phyloP scores from a whole-genome alignment of 768 basidiomycete genomes.

The Suillus ampliporus region DNA sequence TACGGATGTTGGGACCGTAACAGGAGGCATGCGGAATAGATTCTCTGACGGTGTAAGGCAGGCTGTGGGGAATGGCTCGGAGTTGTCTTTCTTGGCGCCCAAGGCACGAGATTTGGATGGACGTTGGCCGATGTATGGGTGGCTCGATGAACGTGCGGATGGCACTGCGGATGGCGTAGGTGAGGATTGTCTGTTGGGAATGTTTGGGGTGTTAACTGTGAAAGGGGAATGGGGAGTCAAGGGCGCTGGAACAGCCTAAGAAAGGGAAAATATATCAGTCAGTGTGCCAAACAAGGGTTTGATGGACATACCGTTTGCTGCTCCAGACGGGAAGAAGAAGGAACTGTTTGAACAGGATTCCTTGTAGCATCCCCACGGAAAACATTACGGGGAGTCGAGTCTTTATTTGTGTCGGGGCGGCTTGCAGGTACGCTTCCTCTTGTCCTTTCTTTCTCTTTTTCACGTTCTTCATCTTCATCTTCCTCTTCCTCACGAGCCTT shows the following conservation, averaged over 20 bases:
- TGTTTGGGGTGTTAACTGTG: conserved; percentile 23
- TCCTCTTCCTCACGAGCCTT: conserved; percentile 79
- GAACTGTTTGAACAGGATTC: conserved; percentile 20
- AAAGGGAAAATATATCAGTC: conserved; percentile 13
- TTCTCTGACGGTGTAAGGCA: conserved; percentile 38
- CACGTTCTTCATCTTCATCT: conserved; percentile 78
- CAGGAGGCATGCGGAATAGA: conserved; percentile 29
- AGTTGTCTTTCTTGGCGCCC: conserved; percentile 33
- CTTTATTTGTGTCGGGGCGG: conserved; percentile 26
- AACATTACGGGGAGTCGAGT: conserved; percentile 17
- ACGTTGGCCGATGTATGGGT: conserved; percentile 24
- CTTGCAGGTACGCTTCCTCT: conserved; percentile 29
- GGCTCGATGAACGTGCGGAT: conserved; percentile 23
- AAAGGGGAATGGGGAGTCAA: conserved; percentile 41
- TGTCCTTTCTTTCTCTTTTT: conserved; percentile 54
- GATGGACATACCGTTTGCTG: conserved; percentile 37
- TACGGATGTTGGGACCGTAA: conserved; percentile 34
- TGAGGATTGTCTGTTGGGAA: conserved; percentile 25
- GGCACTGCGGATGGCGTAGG: conserved; percentile 29
- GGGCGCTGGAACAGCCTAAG: conserved; percentile 26
- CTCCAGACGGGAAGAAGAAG: conserved; percentile 23
- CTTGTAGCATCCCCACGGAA: conserved; percentile 26
- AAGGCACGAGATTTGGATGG: conserved; percentile 35
- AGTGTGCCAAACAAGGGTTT: background rate
- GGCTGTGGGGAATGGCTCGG: conserved; percentile 26